These are phyloP conservation scores for Umbelopsis sp. DNA, from an alignment of 192 early-diverging fungal species.

Conservation along the genomic window DNA sequence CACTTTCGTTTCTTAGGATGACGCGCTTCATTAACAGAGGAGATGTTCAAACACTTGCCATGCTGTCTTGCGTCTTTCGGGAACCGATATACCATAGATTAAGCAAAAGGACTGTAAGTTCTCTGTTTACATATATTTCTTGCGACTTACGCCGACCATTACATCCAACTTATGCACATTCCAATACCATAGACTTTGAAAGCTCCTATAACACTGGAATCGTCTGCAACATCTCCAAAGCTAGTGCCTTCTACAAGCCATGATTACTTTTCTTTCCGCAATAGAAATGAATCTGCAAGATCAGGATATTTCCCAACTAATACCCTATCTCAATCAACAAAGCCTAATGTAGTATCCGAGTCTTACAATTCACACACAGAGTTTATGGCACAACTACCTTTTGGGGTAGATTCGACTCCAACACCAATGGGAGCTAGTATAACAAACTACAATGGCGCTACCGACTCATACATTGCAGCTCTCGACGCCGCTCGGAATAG, in stretches of 20 bases:
- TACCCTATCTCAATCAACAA: not conserved
- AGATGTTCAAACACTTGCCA: conserved; percentile 68
- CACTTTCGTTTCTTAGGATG: conserved; percentile 41
- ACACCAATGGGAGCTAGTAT: not conserved
- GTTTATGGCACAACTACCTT: conserved; percentile 3
- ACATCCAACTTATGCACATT: not conserved
- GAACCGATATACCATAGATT: conserved; percentile 21
- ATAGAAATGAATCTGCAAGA: not conserved
- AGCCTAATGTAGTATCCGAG: not conserved
- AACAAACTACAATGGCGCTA: conserved; percentile 4
- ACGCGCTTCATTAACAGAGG: conserved; percentile 53
- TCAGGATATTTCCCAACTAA: not conserved
- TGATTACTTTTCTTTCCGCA: conserved; percentile 5
- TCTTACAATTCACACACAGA: conserved; percentile 4
- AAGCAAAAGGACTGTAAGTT: not conserved
- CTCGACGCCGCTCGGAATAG: not conserved
- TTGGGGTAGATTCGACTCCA: conserved; percentile 10
- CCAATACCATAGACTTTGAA: not conserved
- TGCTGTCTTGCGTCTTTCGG: conserved; percentile 65
- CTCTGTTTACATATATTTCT: too few relatives aligned
- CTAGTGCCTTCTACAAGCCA: not conserved
- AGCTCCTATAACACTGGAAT: not conserved
- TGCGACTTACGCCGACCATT: too few relatives aligned
- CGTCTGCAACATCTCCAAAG: not conserved
- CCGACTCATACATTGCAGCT: not conserved